Conservation (phyloP, 371 early-diverging fungal species). For the Haplosporangium sp. region DNA sequence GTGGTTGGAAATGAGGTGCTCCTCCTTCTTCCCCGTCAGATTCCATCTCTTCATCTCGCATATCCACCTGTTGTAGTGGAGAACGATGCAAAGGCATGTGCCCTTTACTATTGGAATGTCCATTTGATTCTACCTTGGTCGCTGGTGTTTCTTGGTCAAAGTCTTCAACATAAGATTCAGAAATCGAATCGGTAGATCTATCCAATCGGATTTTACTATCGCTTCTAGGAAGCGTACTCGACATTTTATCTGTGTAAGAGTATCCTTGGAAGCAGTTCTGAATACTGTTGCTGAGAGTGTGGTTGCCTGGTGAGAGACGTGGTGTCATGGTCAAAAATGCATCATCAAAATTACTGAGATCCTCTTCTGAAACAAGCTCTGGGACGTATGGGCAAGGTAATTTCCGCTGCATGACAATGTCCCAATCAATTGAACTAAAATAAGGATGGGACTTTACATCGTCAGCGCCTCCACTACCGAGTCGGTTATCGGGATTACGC, state of each 20-base stretch:
- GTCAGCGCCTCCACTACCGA: conserved; percentile 71
- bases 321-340: conserved; percentile 71
- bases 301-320: conserved; percentile 58
- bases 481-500: conserved; percentile 71
- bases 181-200: not conserved
- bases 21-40: conserved; percentile 9
- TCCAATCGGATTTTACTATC: conserved; percentile 43
- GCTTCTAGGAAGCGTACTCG: conserved; percentile 34
- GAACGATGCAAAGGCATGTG: conserved; percentile 30
- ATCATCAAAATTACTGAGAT: conserved; percentile 77
- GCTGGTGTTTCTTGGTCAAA: conserved; percentile 30
- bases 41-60: conserved; percentile 13
- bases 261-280: conserved; percentile 71
- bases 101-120: conserved; percentile 4
- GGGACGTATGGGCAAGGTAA: conserved; percentile 63
- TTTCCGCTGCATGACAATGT: conserved; percentile 47
- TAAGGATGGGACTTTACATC: conserved; percentile 79
- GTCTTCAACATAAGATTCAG: conserved; percentile 19
- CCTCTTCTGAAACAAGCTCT: conserved; percentile 63
- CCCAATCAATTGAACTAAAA: conserved; percentile 78
- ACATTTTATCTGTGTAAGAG: conserved; percentile 59
- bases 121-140: conserved; percentile 11
- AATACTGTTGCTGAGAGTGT: conserved; percentile 61
- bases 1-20: conserved; percentile 16
- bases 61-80: conserved; percentile 24